Evolutionary conservation across 768 basidiomycete species (phyloP).

Genomic region (Leccinum ochraceum): DNA sequence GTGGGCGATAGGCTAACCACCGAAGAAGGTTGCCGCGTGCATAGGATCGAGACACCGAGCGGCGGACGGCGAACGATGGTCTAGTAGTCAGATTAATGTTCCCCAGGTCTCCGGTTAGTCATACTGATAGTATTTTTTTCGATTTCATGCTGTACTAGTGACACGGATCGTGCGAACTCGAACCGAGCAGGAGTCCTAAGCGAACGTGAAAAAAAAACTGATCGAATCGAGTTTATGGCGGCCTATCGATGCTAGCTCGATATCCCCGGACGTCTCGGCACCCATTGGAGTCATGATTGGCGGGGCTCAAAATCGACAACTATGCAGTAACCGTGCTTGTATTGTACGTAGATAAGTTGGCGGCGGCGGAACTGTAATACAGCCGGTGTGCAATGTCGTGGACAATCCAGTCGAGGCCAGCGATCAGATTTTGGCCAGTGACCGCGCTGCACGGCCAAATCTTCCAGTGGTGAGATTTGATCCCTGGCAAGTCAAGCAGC

Average conservation of each 20-base stretch:
- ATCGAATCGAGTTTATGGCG: conserved; percentile 8
- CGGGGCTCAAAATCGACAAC: conserved; percentile 6
- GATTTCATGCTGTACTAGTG: conserved; percentile 9
- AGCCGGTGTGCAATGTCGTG: conserved; percentile 83
- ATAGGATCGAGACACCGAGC: conserved; percentile 13
- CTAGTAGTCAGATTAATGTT: conserved; percentile 4
- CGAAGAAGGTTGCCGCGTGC: conserved; percentile 24
- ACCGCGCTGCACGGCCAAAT: conserved; percentile 93
- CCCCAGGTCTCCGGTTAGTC: conserved; percentile 11
- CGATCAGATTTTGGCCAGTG: conserved; percentile 80
- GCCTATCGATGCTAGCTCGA: conserved; percentile 10
- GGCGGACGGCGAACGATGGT: conserved; percentile 2
- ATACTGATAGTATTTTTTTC: conserved; percentile 6
- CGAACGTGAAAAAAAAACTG: conserved; percentile 10
- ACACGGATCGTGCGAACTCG: conserved; percentile 8
- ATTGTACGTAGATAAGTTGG: conserved; percentile 2
- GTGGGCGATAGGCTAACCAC: conserved; percentile 6
- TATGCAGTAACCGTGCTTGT: conserved; percentile 7
- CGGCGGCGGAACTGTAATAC: conserved; percentile 66
- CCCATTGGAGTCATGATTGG: conserved; percentile 5
- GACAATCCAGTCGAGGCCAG: conserved; percentile 92
- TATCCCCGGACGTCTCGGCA: conserved; percentile 13
- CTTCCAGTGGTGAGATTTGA: conserved; percentile 88
- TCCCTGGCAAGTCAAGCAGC: conserved; percentile 79
- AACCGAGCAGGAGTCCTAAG: conserved; percentile 8